Conservation (phyloP, 257 asterid genomes). For the Solanum tacnaense region DNA sequence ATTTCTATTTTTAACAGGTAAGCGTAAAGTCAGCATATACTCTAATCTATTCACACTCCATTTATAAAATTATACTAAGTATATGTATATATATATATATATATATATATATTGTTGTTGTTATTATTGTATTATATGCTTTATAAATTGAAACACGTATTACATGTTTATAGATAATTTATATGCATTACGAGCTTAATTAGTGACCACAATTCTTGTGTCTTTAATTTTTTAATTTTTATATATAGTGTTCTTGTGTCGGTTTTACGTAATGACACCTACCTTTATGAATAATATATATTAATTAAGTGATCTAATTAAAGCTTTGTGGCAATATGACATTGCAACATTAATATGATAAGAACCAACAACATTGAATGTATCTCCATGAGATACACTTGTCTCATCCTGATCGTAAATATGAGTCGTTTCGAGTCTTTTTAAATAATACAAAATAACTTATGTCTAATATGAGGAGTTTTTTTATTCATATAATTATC, state of each 20-base stretch:
- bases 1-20: neutral
- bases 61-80: neutral
- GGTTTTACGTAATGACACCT: neutral
- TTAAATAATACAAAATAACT: neutral
- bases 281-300: neutral
- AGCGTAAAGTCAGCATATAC: fast-evolving
- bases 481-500: neutral
- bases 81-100: no score
- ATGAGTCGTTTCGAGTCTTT: neutral
- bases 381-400: neutral
- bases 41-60: fast-evolving
- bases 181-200: neutral
- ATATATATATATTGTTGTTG: no score
- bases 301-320: neutral
- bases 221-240: neutral
- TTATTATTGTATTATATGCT: neutral
- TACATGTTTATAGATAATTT: neutral
- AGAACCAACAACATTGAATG: constrained; percentile 15
- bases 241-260: neutral
- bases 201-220: neutral
- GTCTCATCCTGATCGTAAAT: neutral
- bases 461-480: neutral
- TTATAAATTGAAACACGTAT: neutral
- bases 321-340: neutral
- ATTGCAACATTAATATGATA: neutral